phyloP scores from a whole-genome alignment of 2,329 filamentous ascomycete genomes.

The Cordyceps cicadae region DNA sequence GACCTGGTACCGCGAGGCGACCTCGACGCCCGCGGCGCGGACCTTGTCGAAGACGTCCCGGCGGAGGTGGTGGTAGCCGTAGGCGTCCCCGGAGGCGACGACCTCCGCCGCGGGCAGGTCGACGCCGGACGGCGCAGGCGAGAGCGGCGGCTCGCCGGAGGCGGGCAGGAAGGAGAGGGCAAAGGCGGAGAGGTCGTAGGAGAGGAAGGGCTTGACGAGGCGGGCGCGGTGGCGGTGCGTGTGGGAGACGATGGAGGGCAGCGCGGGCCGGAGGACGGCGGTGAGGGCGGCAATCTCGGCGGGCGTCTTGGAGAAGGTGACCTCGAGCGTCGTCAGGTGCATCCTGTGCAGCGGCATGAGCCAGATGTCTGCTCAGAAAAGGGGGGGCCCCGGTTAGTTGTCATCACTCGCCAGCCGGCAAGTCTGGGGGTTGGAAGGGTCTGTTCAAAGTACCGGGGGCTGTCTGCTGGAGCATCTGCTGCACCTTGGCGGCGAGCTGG shows the following conservation, averaged over 20 bases:
- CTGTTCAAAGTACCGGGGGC: conserved; percentile 53
- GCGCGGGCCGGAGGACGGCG: conserved; percentile 43
- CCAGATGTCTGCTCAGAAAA: conserved; percentile 58
- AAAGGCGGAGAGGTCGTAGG: conserved; percentile 76
- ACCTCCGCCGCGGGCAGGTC: conserved; percentile 24
- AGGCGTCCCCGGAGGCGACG: conserved; percentile 48
- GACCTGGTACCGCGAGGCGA: conserved; percentile 76
- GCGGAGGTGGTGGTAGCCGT: conserved; percentile 86
- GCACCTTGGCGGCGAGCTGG: conserved; percentile 58
- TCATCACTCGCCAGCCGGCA: too few species aligned
- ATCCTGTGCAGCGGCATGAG: conserved; percentile 71
- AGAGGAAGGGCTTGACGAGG: conserved; percentile 73
- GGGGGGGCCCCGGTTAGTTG: not conserved
- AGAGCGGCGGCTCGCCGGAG: conserved; percentile 44
- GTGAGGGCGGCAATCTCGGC: conserved; percentile 60
- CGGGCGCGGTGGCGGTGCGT: conserved; percentile 60
- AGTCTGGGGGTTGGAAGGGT: not conserved
- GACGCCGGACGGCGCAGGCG: conserved; percentile 31
- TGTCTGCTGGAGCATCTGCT: conserved; percentile 53
- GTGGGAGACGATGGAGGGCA: conserved; percentile 56
- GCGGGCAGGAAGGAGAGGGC: conserved; percentile 84
- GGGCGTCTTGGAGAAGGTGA: conserved; percentile 69
- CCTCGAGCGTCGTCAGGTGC: conserved; percentile 78
- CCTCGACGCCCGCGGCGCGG: conserved; percentile 52
- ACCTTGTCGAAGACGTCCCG: conserved; percentile 63